Base-by-base conservation (phyloP, 1,284 basidiomycete genomes). In the Austropuccinia psidii region DNA sequence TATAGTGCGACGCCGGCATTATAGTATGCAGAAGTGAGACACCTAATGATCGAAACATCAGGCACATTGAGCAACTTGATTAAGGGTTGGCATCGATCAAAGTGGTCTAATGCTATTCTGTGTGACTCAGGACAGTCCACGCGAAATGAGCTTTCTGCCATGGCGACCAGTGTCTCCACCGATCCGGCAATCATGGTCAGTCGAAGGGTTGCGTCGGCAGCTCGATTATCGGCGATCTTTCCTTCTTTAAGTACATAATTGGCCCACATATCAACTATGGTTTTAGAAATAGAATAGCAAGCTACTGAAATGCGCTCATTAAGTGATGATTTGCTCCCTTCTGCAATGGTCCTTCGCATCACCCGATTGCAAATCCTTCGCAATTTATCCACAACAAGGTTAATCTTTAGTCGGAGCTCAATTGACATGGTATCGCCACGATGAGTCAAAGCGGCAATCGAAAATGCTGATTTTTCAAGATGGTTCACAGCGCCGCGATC, bases 1-100 rank as follows among this genome's bases (percentile, higher is more conserved):
- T 73, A 73, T 19, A 73, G 54, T 29, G 61, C 49, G 29, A 73
- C 70, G 29, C 60, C 70, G 19, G 58, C 50, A 43, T 73, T 73
- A 13, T 73, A 73, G 41, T 64, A 73, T 39, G 58, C 41, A 24
- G 70, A 64, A 24, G 70, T 64, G 31, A 73, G 49, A n/a, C 70
- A 64, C 65, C 70, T 50, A 41, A 73, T 65, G 24, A 43, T 61
- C 13, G 70, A 73, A 19, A 64, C 41, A 64, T 73, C 61, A 57
- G 70, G 70, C 11, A 35, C 41, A 24, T n/a, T 35, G 8, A 65
- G 57, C 37, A 64, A 49, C 35, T 64, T 37, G 24, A 73, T 49
- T 21, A 73, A 24, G 8, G 41, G 60, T 39, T 47, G 39, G 43
- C 70, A 73, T 39, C 60, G 58, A 29, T 52, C 45, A 27, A 73